Base-by-base conservation (phyloP, 2,329 filamentous ascomycete species). In the Aspergillus fijiensis region DNA sequence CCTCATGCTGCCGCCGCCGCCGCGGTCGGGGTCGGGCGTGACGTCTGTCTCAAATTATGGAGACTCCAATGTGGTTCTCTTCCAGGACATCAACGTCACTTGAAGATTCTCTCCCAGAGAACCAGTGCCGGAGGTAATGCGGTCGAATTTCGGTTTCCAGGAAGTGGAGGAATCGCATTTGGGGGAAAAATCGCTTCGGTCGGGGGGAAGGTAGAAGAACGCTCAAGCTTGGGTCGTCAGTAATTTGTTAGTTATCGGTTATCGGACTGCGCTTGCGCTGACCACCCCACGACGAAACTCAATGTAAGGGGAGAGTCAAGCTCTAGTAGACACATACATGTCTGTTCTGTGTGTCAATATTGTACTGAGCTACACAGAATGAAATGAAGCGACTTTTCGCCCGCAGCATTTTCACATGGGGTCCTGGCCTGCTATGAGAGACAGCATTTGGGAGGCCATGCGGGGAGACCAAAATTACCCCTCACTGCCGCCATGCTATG, bases 1-100 rank as follows among this genome's bases (percentile, higher is more conserved):
- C 59, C 59, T 61, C 59, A 61, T 58, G 47, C 39, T 45, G 39
- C 16, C 16, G 39, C 39, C n/a, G 39, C 39, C 39, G 39, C 39
- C 31, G 16, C 29, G 29, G 33, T 16, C 51, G 31, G 3, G 14
- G n/a, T 49, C 27, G 27, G 27, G 27, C 27, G 27, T 29, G 27
- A 51, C 39, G 57, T 49, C 16, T 16, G 16, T n/a, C 39, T 19
- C 39, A 45, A 16, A 33, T 25, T 21, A n/a, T 33, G 27, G 57
- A 53, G 49, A 35, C 19, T 11, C 16, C 21, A 23, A 50, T 50
- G 25, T 45, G 16, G 14, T 19, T 19, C 16, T 45, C 33, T 16
- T 19, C 39, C 39, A 19, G 9, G 16, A 9, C 7, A 7, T 45
- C 16, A 19, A 19, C 16, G 39, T 16, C 16, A 45, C 16, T 7